A percentile compares a stretch with the other conserved stretches of the same genome.
Conservation (phyloP, 73 alveolate species). For the Stentor coeruleus region DNA sequence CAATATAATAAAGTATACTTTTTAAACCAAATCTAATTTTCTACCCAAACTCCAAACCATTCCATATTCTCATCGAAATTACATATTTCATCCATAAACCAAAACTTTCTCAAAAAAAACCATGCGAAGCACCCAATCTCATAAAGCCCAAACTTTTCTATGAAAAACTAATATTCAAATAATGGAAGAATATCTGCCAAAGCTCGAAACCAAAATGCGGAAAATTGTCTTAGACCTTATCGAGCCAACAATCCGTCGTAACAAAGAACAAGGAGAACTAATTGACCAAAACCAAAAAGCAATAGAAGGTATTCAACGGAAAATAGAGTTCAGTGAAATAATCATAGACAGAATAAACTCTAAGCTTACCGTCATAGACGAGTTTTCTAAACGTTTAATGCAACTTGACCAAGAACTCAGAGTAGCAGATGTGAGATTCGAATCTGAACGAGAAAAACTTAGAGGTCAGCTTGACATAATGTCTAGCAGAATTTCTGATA, state of each 20-base stretch:
- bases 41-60: no score
- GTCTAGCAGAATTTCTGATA: neutral
- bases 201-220: conserved; percentile 19
- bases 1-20: no score
- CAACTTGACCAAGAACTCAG: neutral
- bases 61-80: no score
- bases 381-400: neutral
- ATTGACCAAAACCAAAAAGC: neutral
- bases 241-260: conserved; percentile 20
- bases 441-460: neutral
- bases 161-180: no score
- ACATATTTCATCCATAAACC: no score
- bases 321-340: neutral
- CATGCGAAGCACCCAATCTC: neutral
- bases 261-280: neutral
- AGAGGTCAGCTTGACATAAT: neutral
- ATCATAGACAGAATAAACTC: neutral
- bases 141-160: neutral
- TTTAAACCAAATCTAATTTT: no score
- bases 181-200: neutral
- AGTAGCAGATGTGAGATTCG: neutral
- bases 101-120: no score
- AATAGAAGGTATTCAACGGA: neutral
- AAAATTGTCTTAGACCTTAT: conserved; percentile 5
- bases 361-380: neutral